These are phyloP conservation scores for Nemophila menziesii DNA, from an alignment of 257 asterid genomes.

Conservation along the genomic window DNA sequence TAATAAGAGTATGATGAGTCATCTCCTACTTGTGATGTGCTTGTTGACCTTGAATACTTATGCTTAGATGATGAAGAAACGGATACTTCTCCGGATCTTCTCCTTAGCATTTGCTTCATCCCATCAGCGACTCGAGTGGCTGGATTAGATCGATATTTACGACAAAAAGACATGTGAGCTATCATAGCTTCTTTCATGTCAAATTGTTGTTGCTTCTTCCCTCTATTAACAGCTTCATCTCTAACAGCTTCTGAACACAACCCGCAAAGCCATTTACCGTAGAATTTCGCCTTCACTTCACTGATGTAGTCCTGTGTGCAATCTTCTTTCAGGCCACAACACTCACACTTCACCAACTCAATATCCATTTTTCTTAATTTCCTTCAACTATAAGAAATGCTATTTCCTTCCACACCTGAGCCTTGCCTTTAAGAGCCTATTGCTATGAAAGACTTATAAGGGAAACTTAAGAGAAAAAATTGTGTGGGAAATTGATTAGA, in stretches of 20 bases:
- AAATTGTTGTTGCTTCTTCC: constrained; percentile 19
- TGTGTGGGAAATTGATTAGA: constrained; percentile 1
- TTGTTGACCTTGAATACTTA: constrained; percentile 47
- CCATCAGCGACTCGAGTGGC: constrained; percentile 79
- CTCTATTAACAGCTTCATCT: constrained; percentile 56
- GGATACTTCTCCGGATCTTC: constrained; percentile 35
- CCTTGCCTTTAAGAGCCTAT: neutral
- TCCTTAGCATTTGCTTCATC: constrained; percentile 73
- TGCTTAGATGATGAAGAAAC: constrained; percentile 21
- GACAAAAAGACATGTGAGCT: constrained; percentile 79
- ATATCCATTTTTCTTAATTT: constrained; percentile 39
- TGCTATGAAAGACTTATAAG: neutral
- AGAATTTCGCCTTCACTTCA: constrained; percentile 49
- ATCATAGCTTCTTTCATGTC: constrained; percentile 59
- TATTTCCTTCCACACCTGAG: neutral
- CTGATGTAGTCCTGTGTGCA: constrained; percentile 74
- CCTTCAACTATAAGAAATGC: neutral
- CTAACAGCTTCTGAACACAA: constrained; percentile 81
- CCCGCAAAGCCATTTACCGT: constrained; percentile 90
- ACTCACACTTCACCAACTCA: constrained; percentile 72
- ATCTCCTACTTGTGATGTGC: constrained; percentile 50
- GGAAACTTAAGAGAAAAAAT: neutral
- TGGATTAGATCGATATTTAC: constrained; percentile 64
- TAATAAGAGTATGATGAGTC: constrained; percentile 30
- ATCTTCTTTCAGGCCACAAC: constrained; percentile 86